These are phyloP conservation scores for Dendrothele bispora DNA, from an alignment of 768 basidiomycete species.

Conservation along the genomic window DNA sequence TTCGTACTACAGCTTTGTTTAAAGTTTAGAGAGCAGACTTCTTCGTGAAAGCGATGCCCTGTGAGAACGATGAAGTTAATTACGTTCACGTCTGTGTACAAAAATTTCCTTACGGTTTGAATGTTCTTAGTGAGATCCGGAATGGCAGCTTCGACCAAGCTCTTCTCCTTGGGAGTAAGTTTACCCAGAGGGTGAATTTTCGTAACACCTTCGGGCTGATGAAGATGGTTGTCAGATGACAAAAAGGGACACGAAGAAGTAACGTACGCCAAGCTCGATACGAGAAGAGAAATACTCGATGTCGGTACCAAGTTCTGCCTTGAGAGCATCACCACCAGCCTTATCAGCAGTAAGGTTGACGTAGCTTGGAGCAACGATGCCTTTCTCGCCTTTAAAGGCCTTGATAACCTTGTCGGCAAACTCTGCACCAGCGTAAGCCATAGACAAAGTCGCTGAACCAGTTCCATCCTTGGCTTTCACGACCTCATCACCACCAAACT, in stretches of 20 bases:
- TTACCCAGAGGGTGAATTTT: conserved; percentile 82
- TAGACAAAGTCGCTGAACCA: conserved; percentile 94
- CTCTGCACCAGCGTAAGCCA: conserved; percentile 93
- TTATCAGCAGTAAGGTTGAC: conserved; percentile 77
- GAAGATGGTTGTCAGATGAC: conserved; percentile 3
- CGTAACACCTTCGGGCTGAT: conserved; percentile 76
- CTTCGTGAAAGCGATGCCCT: conserved; percentile 17
- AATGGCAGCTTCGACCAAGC: conserved; percentile 77
- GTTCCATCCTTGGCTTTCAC: conserved; percentile 96
- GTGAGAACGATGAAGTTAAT: background rate
- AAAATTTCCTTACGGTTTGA: conserved; percentile 47
- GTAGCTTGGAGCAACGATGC: conserved; percentile 80
- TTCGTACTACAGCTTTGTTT: conserved; percentile 5
- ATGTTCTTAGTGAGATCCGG: conserved; percentile 80
- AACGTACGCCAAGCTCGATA: conserved; percentile 82
- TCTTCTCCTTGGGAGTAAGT: conserved; percentile 68
- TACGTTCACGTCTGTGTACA: background rate
- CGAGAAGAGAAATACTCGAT: conserved; percentile 88
- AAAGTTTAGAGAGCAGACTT: conserved; percentile 16
- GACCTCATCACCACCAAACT: conserved; percentile 97
- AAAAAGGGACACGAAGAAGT: conserved; percentile 13
- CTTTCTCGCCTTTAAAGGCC: conserved; percentile 86
- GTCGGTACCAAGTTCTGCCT: conserved; percentile 72
- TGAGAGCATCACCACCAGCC: conserved; percentile 69
- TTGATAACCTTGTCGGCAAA: conserved; percentile 83